phyloP scores from a whole-genome alignment of 257 asterid species.

The Ajuga chamaepitys region DNA sequence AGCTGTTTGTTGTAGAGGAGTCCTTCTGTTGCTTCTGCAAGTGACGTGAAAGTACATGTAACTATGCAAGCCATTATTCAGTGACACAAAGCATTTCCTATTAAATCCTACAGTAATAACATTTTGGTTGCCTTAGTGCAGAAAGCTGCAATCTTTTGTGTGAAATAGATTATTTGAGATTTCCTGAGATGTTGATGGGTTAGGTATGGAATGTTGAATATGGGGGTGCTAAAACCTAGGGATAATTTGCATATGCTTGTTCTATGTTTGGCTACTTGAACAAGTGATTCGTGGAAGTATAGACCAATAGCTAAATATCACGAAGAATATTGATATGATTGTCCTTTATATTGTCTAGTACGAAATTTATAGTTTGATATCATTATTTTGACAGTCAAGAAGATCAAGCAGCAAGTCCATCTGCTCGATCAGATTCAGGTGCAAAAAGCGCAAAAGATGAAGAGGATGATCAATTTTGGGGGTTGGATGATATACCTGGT shows the following conservation, averaged over 20 bases:
- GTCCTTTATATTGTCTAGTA: not conserved
- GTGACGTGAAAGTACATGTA: not conserved
- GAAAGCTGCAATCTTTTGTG: not conserved
- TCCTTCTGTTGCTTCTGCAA: constrained; percentile 7
- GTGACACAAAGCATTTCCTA: not conserved
- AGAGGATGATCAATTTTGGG: constrained; percentile 70
- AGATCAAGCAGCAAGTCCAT: constrained; percentile 37
- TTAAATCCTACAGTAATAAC: not conserved
- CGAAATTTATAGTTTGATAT: not conserved
- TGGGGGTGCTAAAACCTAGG: too few species aligned
- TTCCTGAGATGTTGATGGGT: not conserved
- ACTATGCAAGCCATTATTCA: not conserved
- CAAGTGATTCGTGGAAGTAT: too few species aligned
- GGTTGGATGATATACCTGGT: constrained; percentile 77
- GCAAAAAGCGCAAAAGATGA: constrained; percentile 35
- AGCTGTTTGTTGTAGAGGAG: not conserved
- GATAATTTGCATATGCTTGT: too few species aligned
- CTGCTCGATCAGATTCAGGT: constrained; percentile 35
- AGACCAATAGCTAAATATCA: too few species aligned
- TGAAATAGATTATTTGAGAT: not conserved
- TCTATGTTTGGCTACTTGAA: too few species aligned
- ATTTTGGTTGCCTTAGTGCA: not conserved
- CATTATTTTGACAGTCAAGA: constrained; percentile 44
- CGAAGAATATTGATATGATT: too few species aligned
- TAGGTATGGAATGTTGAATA: not conserved